Base-by-base conservation (phyloP, 805 yeast genomes). In the Lipomyces mesembrius region DNA sequence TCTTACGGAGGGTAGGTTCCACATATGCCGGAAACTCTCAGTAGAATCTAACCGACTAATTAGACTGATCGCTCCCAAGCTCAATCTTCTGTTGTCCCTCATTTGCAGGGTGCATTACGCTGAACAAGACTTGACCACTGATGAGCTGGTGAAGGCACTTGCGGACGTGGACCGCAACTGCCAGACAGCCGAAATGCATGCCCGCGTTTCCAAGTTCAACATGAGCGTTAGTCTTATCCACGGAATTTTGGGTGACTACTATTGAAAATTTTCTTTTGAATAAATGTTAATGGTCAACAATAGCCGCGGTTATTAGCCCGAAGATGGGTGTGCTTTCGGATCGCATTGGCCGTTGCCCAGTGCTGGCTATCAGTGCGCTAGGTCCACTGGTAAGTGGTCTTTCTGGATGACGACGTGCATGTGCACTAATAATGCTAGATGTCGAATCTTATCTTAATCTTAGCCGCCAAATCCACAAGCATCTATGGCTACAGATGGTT, bases 401-500 rank as follows among this genome's bases (percentile, higher is more conserved):
- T 22, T 49, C 9, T 11, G 25, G 35, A 12, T 12, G n/a, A 52
- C 12, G 34, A 8, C 11, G 17, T 35, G 8, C 27, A 57, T 37
- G 39, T 37, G 17, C 1, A n/a, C 53, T 49, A 49, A 49, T 29
- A 14, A 14, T 35, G n/a, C 8, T 52, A 52, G 55, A 12, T 67
- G 12, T 56, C 67, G 22, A 39, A 57, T 49, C 22, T 63, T 4
- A 62, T 67, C 27, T 20, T 57, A 3, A 54, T 66, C n/a, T 22
- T 60, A 12, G 63, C 70, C 25, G 59, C 67, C 32, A 60, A 54
- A 12, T 63, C 67, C 2, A 39, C 53, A 22, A 62, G 62, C 7
- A 11, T 29, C 20, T 22, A 35, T 20, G 71, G 61, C 12, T 76
- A 76, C 64, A 65, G 68, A 27, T 73, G 70, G 35, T 80, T 86